These are phyloP conservation scores for Herpotrichia juniperi DNA, from an alignment of 2,329 filamentous ascomycete species.

Conservation along the genomic window DNA sequence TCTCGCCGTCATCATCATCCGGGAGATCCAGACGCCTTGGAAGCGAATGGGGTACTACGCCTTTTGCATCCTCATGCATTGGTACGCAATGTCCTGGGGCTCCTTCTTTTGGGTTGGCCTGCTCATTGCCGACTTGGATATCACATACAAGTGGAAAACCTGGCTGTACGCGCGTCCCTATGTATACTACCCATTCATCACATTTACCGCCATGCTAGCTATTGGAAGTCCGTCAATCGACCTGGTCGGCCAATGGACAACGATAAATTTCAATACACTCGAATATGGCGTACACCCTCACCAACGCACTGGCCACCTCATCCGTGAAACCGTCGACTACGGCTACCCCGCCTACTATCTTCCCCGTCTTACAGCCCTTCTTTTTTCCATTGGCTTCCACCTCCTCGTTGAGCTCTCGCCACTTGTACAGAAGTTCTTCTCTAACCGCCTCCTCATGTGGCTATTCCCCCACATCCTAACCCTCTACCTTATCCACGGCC, in stretches of 20 bases:
- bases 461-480: slow-evolving; percentile 58
- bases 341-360: slow-evolving; percentile 53
- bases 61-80: slow-evolving; percentile 52
- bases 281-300: slow-evolving; percentile 55
- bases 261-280: slow-evolving; percentile 46
- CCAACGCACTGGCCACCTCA: slow-evolving; percentile 41
- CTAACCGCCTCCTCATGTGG: slow-evolving; percentile 45
- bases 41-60: slow-evolving; percentile 55
- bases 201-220: slow-evolving; percentile 35
- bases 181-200: slow-evolving; percentile 46
- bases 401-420: slow-evolving; percentile 44
- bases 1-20: slow-evolving; percentile 50
- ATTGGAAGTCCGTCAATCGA: slow-evolving; percentile 42
- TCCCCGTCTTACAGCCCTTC: slow-evolving; percentile 51
- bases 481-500: slow-evolving; percentile 56
- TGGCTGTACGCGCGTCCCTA: slow-evolving; percentile 43
- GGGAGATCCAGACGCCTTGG: slow-evolving; percentile 53
- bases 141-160: slow-evolving; percentile 53
- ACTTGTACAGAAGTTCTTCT: slow-evolving; percentile 50
- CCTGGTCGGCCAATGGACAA: slow-evolving; percentile 43
- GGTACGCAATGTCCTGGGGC: slow-evolving; percentile 56
- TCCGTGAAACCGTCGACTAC: slow-evolving; percentile 39
- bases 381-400: slow-evolving; percentile 48
- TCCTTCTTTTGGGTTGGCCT: slow-evolving; percentile 54
- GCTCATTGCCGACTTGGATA: slow-evolving; percentile 53